Evolutionary conservation across 164 flowering plant genomes (phyloP).

Genomic region (Nelumbo lutea): DNA sequence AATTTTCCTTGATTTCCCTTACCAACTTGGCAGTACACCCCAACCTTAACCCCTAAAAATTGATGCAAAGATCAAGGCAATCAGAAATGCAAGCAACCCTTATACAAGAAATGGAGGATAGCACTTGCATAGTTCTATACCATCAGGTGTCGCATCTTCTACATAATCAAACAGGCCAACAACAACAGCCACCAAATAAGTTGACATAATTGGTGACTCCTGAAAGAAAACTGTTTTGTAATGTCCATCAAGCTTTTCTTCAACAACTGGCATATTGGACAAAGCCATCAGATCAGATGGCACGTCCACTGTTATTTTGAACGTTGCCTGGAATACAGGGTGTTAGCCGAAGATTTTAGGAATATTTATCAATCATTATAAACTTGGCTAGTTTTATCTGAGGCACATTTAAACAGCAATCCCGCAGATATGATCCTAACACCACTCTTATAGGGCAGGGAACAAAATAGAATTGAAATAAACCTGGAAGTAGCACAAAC

Average conservation of each 20-base stretch:
- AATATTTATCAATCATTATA: no score
- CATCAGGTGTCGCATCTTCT: constrained; percentile 81
- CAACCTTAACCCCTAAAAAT: constrained; percentile 64
- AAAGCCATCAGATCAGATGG: constrained; percentile 81
- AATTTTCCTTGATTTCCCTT: constrained; percentile 85
- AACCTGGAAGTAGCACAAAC: no score
- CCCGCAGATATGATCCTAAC: not conserved
- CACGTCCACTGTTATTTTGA: constrained; percentile 77
- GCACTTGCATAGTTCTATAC: constrained; percentile 28
- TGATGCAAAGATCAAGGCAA: not conserved
- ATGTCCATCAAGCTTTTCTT: constrained; percentile 62
- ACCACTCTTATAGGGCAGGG: not conserved
- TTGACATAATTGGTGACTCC: constrained; percentile 95
- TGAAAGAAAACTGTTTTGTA: constrained; percentile 63
- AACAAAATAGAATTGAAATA: no score
- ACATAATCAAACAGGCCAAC: constrained; percentile 92
- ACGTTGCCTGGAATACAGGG: constrained; percentile 63
- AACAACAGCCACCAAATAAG: constrained; percentile 91
- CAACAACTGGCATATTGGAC: constrained; percentile 86
- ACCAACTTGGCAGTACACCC: constrained; percentile 88
- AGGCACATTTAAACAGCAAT: no score
- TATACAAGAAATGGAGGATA: not conserved
- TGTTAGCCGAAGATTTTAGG: not conserved
- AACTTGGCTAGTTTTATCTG: not conserved
- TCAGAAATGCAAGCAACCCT: not conserved